Evolutionary conservation across 768 basidiomycete species (phyloP).

Genomic region (Leccinellum albellum): DNA sequence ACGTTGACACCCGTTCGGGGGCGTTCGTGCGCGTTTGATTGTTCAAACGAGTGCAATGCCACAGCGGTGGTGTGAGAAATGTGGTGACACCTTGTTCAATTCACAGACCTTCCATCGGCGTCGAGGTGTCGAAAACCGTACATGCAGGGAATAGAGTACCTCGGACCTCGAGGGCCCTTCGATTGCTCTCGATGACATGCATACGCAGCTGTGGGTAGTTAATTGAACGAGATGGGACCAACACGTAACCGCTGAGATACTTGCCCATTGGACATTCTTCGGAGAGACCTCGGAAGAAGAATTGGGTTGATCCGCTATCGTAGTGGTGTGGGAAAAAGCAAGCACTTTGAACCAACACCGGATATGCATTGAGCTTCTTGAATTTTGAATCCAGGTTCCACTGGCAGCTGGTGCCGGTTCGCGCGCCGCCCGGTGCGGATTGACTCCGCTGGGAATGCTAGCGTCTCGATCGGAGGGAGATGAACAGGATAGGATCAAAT

Average conservation of each 20-base stretch:
- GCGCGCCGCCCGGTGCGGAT: not conserved
- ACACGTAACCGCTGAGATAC: too few species aligned
- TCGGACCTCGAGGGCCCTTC: not conserved
- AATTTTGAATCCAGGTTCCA: not conserved
- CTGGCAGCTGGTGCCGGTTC: not conserved
- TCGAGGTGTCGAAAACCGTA: not conserved
- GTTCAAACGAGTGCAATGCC: not conserved
- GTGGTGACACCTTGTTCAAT: not conserved
- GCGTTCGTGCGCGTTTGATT: not conserved
- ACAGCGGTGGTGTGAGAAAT: not conserved
- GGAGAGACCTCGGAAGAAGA: not conserved
- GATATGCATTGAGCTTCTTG: not conserved
- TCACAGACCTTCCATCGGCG: not conserved
- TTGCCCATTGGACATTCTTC: not conserved
- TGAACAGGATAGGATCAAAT: slow-evolving; percentile 6
- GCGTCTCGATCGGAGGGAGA: slow-evolving; percentile 7
- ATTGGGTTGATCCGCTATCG: not conserved
- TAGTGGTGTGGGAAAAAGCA: not conserved
- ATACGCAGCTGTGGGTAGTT: not conserved
- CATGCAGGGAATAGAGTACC: not conserved
- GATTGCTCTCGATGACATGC: not conserved
- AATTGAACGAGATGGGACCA: not conserved
- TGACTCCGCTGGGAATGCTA: slow-evolving; percentile 14
- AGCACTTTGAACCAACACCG: not conserved
- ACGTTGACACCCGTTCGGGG: not conserved